Base-by-base conservation (phyloP, 108 stramenopile species). In the Epipyxis sp. region DNA sequence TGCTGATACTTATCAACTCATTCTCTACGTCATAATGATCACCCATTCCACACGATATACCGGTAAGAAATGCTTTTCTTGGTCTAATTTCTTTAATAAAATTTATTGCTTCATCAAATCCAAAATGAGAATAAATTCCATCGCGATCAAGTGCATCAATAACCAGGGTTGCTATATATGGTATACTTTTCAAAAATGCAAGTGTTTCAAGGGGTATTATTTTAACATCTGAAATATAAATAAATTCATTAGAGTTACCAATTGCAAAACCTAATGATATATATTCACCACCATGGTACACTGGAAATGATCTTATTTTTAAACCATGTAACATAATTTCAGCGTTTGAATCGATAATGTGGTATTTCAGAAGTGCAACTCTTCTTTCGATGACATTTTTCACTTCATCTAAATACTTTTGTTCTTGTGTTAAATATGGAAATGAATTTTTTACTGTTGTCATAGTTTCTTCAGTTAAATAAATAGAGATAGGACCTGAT, bases 221-320 rank as follows among this genome's bases (percentile, higher is more conserved):
- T 32, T 78, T 82, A 6, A 80, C 77, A 77, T 82, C 81, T 3
- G 80, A 81, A 0, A 82, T 82, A 76, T 82, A 82, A 30, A 76
- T 59, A 32, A 81, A 72, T 25, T 77, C 27, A 0, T 41, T 76
- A 40, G 59, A 37, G 16, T 74, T 43, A 0, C 81, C 81, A 79
- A 82, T 80, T 25, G 74, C 61, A 78, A 82, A 82, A 1, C 81
- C 81, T 43, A 80, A 76, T 32, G 80, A 81, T n/a, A 81, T 41
- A 67, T 81, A 82, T 76, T 80, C 79, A 34, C 79, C 81, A 0
- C 81, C 81, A 42, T 82, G 81, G 29, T 77, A 40, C 37, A 82
- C 81, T 1, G 81, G 81, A 20, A 82, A 79, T 27, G 35, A 34
- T 27, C 39, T 43, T 25, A 79, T 69, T 34, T 41, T 41, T 0